Evolutionary conservation across 345 rosid genomes (phyloP), one percentile per base, ranked within the genome.

Genomic region (Camelina neglecta): DNA sequence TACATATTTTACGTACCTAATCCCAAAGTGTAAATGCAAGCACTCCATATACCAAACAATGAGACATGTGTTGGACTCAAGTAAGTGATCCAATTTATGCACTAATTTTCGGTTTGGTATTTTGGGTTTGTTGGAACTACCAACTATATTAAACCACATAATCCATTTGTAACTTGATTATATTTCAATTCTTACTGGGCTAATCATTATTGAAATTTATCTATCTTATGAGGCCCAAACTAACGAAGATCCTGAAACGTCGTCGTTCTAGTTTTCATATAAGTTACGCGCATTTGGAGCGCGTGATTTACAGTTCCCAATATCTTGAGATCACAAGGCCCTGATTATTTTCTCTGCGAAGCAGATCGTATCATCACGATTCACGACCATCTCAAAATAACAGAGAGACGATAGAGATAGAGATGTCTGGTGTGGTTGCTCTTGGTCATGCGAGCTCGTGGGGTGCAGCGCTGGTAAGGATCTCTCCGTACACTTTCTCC

Each of bases 401-500:
- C 29, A 26, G 18, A 29, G 16, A 47, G 23, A 35, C 31, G 31
- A 29, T 29, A 29, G 5, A 29, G 31, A 6, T 11, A 23, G 65
- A 57, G 23, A 80, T 81, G 90, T 71, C 89, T 21, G 83, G 83
- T 18, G 63, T 74, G 60, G 80, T 75, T 24, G 82, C 0, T 29
- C 24, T 64, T 45, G 68, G 83, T 53, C 72, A 83, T 74, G 57
- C 96, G 61, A 81, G 94, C 87, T 87, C 97, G 15, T 92, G 97
- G 99, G 69, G 86, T 1, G 84, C 78, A 38, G 97, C 99, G 31
- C 76, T 95, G 71, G 87, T 93, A 26, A 83, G 60, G 64, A 87
- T 95, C 77, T 95, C 99, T 7, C 99, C 99, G 3, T 95, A 95
- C 66, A 95, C 97, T 60, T 95, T 84, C 87, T 84, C 98, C 13